A percentile compares a stretch with the other conserved stretches of the same genome.
These are phyloP conservation scores for Chenopodium suecicum DNA, from an alignment of 148 eudicot genomes.

Conservation along the genomic window DNA sequence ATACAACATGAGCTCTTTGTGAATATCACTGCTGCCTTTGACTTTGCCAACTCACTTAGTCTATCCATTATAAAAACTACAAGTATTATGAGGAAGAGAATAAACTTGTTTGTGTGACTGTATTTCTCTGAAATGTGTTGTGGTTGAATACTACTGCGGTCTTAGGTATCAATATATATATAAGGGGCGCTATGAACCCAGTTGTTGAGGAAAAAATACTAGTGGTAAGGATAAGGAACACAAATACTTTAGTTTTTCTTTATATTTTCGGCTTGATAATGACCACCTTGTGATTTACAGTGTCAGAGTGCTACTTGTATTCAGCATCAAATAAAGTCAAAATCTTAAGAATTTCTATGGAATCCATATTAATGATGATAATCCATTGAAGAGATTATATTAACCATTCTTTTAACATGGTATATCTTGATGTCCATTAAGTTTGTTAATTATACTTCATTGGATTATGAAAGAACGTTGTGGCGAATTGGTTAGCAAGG, in stretches of 20 bases:
- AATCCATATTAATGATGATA: slow-evolving; percentile 5
- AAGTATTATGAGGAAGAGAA: neutral
- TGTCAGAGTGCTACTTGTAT: slow-evolving; percentile 1
- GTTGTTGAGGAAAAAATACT: neutral
- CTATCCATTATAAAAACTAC: slow-evolving; percentile 21
- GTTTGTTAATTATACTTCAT: neutral
- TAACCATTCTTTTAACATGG: slow-evolving; percentile 10
- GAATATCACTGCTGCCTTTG: slow-evolving; percentile 42
- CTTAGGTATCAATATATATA: slow-evolving; percentile 16
- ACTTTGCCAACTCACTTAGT: slow-evolving; percentile 31
- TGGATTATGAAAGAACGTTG: neutral
- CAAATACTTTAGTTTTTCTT: slow-evolving; percentile 10
- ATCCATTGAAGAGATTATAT: slow-evolving; percentile 5
- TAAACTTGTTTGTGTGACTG: neutral
- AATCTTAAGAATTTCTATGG: neutral
- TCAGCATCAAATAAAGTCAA: slow-evolving; percentile 13
- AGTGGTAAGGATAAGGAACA: slow-evolving; percentile 30
- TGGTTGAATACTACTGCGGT: slow-evolving; percentile 10
- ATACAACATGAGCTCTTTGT: slow-evolving; percentile 40
- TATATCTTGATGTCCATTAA: slow-evolving; percentile 7
- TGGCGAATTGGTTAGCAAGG: neutral
- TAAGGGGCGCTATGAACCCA: slow-evolving; percentile 14
- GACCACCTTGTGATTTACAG: neutral
- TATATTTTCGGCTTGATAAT: slow-evolving; percentile 18
- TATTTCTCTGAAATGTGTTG: slow-evolving; percentile 12